A percentile compares a stretch with the other conserved stretches of the same genome.
phyloP scores from a whole-genome alignment of 768 basidiomycete species.

The Zangia roseola region DNA sequence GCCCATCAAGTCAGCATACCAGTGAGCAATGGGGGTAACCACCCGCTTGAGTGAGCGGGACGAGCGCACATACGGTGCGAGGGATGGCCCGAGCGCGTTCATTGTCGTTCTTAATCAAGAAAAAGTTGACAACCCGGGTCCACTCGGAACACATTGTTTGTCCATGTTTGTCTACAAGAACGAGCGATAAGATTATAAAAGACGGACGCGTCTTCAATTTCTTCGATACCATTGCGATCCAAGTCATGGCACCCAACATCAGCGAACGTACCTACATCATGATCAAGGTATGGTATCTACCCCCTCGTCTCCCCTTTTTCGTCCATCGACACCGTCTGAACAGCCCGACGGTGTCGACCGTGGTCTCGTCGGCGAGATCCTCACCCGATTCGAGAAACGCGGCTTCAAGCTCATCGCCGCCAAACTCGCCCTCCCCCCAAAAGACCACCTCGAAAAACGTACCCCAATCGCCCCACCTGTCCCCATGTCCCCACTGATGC shows the following conservation, averaged over 20 bases:
- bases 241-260: constrained; percentile 35
- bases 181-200: constrained; percentile 31
- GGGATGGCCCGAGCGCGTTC: constrained; percentile 62
- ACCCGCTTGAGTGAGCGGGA: constrained; percentile 64
- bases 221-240: constrained; percentile 42
- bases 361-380: constrained; percentile 92
- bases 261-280: constrained; percentile 97
- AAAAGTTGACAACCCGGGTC: constrained; percentile 8
- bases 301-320: neutral
- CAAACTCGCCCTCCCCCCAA: constrained; percentile 81
- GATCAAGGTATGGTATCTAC: constrained; percentile 73
- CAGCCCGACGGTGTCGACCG: constrained; percentile 99
- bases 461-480: no score
- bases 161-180: constrained; percentile 35
- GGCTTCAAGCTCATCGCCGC: constrained; percentile 97
- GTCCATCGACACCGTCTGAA: neutral
- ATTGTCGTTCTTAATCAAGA: constrained; percentile 8
- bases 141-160: constrained; percentile 38
- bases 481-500: no score
- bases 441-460: constrained; percentile 91
- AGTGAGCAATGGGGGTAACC: constrained; percentile 76
- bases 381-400: constrained; percentile 93
- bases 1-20: constrained; percentile 79
- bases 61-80: constrained; percentile 74
- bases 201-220: constrained; percentile 14